Conservation (phyloP, 805 yeast genomes). For the Ogataea paradorogensis region DNA sequence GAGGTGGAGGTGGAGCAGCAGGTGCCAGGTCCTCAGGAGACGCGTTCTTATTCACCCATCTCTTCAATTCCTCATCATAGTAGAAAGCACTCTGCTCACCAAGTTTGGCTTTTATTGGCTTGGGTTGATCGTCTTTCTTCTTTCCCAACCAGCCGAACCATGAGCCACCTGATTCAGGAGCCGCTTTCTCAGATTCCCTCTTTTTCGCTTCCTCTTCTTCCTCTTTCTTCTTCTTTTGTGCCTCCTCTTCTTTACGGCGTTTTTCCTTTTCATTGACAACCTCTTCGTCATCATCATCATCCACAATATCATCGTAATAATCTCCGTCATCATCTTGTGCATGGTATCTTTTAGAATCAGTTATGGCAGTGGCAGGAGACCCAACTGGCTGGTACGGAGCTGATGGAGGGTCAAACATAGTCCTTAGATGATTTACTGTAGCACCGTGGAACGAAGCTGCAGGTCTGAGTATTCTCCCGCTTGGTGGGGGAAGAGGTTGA, state of each 20-base stretch:
- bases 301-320: constrained; percentile 31
- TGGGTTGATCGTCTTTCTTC: constrained; percentile 52
- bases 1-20: constrained; percentile 65
- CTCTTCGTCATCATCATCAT: constrained; percentile 42
- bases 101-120: constrained; percentile 77
- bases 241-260: constrained; percentile 21
- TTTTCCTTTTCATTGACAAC: constrained; percentile 26
- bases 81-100: constrained; percentile 75
- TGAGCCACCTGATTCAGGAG: constrained; percentile 21
- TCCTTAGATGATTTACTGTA: constrained; percentile 22
- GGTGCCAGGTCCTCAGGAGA: constrained; percentile 62
- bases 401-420: constrained; percentile 31
- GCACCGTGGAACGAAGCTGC: constrained; percentile 15
- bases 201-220: constrained; percentile 17
- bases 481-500: constrained; percentile 23
- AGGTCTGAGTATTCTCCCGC: constrained; percentile 18
- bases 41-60: constrained; percentile 80
- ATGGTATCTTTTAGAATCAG: constrained; percentile 27
- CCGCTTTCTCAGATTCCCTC: constrained; percentile 13
- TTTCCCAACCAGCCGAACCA: constrained; percentile 67
- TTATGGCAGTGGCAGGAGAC: constrained; percentile 26
- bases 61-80: constrained; percentile 77
- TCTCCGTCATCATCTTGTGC: constrained; percentile 31
- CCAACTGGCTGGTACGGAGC: constrained; percentile 7
- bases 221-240: constrained; percentile 14